Evolutionary conservation across 176 grass and related monocot genomes (phyloP).

Genomic region (Oryza longistaminata): DNA sequence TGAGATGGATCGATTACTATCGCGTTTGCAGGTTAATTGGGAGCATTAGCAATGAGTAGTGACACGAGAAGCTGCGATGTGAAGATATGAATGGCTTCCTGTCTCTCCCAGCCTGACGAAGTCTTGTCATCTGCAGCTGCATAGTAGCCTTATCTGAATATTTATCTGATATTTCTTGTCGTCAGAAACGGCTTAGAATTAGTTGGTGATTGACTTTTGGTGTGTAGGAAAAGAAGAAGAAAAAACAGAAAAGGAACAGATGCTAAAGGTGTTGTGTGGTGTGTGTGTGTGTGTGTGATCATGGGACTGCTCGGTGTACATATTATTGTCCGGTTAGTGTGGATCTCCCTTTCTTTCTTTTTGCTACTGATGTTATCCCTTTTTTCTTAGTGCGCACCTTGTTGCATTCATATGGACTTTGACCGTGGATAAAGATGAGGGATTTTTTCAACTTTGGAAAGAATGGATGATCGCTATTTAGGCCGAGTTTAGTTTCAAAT

Average conservation of each 20-base stretch:
- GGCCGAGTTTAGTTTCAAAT: too few relatives aligned
- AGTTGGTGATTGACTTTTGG: background rate
- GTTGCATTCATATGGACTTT: background rate
- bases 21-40: background rate
- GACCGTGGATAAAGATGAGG: background rate
- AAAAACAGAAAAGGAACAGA: background rate
- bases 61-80: conserved; percentile 29
- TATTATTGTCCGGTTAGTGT: conserved; percentile 14
- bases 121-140: background rate
- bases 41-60: background rate
- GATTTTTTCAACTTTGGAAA: background rate
- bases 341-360: background rate
- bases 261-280: background rate
- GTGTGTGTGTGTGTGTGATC: background rate
- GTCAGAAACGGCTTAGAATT: background rate
- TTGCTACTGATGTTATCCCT: background rate
- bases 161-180: background rate
- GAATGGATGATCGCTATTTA: background rate
- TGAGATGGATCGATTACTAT: background rate
- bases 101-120: background rate
- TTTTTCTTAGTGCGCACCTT: background rate
- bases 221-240: background rate
- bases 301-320: background rate
- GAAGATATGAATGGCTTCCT: conserved; percentile 12
- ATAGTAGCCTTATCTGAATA: background rate